Evolutionary conservation across 2,329 filamentous ascomycete species (phyloP).

Genomic region (Scorias spongiosa): DNA sequence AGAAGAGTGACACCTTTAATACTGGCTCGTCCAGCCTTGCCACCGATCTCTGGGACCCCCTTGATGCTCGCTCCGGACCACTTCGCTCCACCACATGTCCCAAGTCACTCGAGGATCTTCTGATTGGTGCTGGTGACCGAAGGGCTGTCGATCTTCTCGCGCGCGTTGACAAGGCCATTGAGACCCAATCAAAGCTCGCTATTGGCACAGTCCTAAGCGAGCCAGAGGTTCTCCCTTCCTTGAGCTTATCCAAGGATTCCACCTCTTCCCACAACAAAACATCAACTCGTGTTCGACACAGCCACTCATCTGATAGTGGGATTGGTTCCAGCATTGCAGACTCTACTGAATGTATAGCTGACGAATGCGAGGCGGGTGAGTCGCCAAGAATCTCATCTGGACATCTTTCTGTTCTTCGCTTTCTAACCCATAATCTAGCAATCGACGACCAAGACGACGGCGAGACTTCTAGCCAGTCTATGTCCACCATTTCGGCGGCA

Average conservation of each 20-base stretch:
- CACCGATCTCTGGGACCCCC: slow-evolving; percentile 20
- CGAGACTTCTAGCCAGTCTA: not conserved
- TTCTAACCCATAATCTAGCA: not conserved
- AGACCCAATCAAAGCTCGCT: slow-evolving; percentile 19
- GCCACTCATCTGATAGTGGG: slow-evolving; percentile 73
- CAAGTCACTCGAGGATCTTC: slow-evolving; percentile 32
- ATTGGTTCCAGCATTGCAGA: slow-evolving; percentile 61
- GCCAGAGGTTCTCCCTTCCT: slow-evolving; percentile 34
- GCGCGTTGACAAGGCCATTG: slow-evolving; percentile 29
- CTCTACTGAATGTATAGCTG: slow-evolving; percentile 1
- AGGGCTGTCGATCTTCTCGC: slow-evolving; percentile 29
- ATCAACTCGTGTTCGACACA: slow-evolving; percentile 31
- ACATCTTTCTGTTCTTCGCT: not conserved
- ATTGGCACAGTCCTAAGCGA: slow-evolving; percentile 29
- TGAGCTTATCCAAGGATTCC: slow-evolving; percentile 26
- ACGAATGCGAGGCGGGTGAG: slow-evolving; percentile 1
- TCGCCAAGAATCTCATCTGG: not conserved
- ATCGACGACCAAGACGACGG: not conserved
- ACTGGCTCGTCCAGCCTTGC: slow-evolving; percentile 8
- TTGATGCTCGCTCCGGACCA: slow-evolving; percentile 25
- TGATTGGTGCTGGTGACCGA: slow-evolving; percentile 30
- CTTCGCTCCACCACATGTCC: slow-evolving; percentile 34
- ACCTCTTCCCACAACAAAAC: slow-evolving; percentile 17
- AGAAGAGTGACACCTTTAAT: slow-evolving; percentile 34
- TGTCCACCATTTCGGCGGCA: not conserved